phyloP scores from a whole-genome alignment of 2,329 filamentous ascomycete species.

The Pseudogymnoascus sp. region DNA sequence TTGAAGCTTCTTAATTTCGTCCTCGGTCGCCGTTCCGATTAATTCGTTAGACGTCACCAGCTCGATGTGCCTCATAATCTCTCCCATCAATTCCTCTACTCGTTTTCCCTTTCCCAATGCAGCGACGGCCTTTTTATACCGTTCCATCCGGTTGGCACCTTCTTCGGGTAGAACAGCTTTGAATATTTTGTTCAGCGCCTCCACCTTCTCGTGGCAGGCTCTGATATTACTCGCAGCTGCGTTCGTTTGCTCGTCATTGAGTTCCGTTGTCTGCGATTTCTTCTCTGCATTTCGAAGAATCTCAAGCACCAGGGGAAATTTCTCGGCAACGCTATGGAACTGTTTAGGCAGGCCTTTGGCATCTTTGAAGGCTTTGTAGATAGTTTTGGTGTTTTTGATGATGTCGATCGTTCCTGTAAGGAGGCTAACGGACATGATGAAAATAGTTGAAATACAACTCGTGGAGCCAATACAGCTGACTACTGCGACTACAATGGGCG shows the following conservation, averaged over 20 bases:
- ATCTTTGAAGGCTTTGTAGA: slow-evolving; percentile 11
- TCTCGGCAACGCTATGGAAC: slow-evolving; percentile 22
- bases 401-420: too few species aligned
- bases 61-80: slow-evolving; percentile 25
- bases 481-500: too few species aligned
- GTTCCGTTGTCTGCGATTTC: slow-evolving; percentile 7
- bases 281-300: slow-evolving; percentile 18
- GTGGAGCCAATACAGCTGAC: too few species aligned
- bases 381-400: too few species aligned
- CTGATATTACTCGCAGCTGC: slow-evolving; percentile 18
- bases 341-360: slow-evolving; percentile 22
- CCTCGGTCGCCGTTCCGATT: background rate
- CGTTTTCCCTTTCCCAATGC: slow-evolving; percentile 21
- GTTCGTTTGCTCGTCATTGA: slow-evolving; percentile 11
- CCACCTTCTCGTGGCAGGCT: slow-evolving; percentile 21
- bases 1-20: background rate
- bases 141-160: slow-evolving; percentile 15
- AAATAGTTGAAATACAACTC: too few species aligned
- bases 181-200: slow-evolving; percentile 19
- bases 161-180: slow-evolving; percentile 19
- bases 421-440: too few species aligned
- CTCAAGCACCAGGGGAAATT: slow-evolving; percentile 23
- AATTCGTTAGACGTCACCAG: slow-evolving; percentile 20
- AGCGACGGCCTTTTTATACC: slow-evolving; percentile 18
- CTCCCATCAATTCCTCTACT: slow-evolving; percentile 25